Base-by-base conservation (phyloP, 495 filamentous ascomycete species). In the Xylaria grammica region DNA sequence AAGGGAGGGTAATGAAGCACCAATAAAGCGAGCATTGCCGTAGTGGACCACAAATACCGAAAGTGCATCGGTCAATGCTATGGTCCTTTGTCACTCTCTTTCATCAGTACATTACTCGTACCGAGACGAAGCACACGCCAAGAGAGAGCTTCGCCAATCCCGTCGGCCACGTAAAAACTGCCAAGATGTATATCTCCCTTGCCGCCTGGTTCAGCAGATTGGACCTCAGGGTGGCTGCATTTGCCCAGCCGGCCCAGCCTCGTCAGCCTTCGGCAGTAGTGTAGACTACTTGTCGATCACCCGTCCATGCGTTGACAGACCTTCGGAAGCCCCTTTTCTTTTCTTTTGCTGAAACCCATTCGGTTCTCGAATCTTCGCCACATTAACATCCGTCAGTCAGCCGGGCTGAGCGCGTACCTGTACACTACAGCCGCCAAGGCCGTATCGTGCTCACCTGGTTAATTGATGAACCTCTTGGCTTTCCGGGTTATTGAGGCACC, bases 221-320 rank as follows among this genome's bases (percentile, higher is more conserved):
- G 27, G 22, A 20, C 13, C 15, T 57, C 17, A 42, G 54, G 19
- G 20, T 29, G 45, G 44, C 53, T 64, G 62, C 62, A 63, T 57
- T 49, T 42, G 53, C 62, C 52, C 52, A 58, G 54, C 20, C 36
- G 54, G 51, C 40, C 51, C 30, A 55, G 44, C 51, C 62, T 42
- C 20, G 50, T 24, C 32, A 36, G 19, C 27, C 53, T 49, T 54
- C 36, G 49, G 49, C 51, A 57, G 40, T 49, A n/a, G n/a, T n/a
- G n/a, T n/a, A n/a, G n/a, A n/a, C n/a, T n/a, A 20, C 51, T 26
- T 46, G 51, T 63, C 19, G 61, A 63, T 55, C 61, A 58, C 27
- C 52, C 53, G 52, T 48, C 29, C 15, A 49, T 50, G 24, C 30
- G 19, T 24, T 38, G 15, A 55, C 22, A 32, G 40, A 22, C 45